A percentile compares a stretch with the other conserved stretches of the same genome.
These are phyloP conservation scores for Russula lepida DNA, from an alignment of 768 basidiomycete genomes.

Conservation along the genomic window DNA sequence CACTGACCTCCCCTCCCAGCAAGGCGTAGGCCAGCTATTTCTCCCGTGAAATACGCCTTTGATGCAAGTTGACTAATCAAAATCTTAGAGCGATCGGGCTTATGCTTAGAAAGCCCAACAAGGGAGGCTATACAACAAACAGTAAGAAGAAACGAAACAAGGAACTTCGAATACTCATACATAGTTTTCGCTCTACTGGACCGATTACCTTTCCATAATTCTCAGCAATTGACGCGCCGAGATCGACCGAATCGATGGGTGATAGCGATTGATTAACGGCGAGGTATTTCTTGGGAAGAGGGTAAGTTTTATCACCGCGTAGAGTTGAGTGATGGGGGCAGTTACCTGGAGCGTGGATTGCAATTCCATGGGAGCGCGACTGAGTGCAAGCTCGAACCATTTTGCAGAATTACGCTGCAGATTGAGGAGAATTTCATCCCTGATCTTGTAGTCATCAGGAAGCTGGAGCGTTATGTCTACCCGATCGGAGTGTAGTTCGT, in stretches of 20 bases:
- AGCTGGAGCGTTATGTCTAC: slow-evolving; percentile 68
- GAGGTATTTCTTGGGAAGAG: slow-evolving; percentile 67
- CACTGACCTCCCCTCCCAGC: slow-evolving; percentile 56
- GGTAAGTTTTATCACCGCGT: neutral
- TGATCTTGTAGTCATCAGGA: slow-evolving; percentile 75
- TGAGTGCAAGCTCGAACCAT: slow-evolving; percentile 85
- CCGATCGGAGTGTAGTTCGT: slow-evolving; percentile 74
- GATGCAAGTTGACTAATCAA: slow-evolving; percentile 81
- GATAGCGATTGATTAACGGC: slow-evolving; percentile 61
- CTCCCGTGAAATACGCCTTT: slow-evolving; percentile 85
- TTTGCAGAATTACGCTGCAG: slow-evolving; percentile 62
- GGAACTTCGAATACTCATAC: slow-evolving; percentile 36
- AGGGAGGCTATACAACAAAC: slow-evolving; percentile 39
- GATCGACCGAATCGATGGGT: slow-evolving; percentile 70
- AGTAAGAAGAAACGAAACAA: neutral
- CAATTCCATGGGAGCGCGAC: slow-evolving; percentile 84
- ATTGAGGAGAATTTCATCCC: slow-evolving; percentile 75
- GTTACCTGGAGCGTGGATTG: slow-evolving; percentile 84
- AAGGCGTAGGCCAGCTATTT: slow-evolving; percentile 71
- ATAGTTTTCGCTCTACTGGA: slow-evolving; percentile 62
- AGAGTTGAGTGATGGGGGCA: neutral
- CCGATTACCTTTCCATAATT: slow-evolving; percentile 78
- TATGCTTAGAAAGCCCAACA: slow-evolving; percentile 48
- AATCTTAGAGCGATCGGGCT: slow-evolving; percentile 72
- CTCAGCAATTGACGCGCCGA: slow-evolving; percentile 86